Evolutionary conservation across 345 rosid genomes (phyloP).

Genomic region (Eucalyptus globulus): DNA sequence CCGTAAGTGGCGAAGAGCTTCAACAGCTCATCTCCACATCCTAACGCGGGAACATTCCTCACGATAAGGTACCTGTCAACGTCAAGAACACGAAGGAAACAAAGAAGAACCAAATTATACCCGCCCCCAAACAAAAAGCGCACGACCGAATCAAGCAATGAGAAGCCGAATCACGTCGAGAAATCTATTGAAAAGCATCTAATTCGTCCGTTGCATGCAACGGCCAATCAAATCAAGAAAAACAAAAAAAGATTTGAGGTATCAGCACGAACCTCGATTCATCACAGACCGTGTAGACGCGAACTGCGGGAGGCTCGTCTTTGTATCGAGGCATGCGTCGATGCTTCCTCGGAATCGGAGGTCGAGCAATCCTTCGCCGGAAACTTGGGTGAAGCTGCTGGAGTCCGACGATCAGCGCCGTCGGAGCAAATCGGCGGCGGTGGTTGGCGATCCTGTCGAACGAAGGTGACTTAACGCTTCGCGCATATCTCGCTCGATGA

Average conservation of each 20-base stretch:
- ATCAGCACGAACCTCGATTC: slow-evolving; percentile 47
- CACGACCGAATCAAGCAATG: neutral
- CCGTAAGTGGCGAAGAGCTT: slow-evolving; percentile 64
- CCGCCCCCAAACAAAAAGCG: neutral
- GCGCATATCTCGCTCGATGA: neutral
- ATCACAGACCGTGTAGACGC: slow-evolving; percentile 81
- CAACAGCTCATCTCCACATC: slow-evolving; percentile 81
- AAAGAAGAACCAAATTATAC: neutral
- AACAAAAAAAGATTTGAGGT: neutral
- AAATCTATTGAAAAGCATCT: neutral
- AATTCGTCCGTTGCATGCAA: neutral
- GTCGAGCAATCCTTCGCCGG: neutral
- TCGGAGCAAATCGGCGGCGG: neutral
- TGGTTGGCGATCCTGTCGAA: neutral
- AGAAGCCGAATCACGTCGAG: neutral
- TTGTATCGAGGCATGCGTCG: slow-evolving; percentile 37
- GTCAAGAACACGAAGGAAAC: neutral
- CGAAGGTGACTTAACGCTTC: neutral
- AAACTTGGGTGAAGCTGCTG: neutral
- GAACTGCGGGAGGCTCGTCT: slow-evolving; percentile 57
- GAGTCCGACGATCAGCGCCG: neutral
- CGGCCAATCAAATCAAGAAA: neutral
- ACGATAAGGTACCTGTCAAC: slow-evolving; percentile 56
- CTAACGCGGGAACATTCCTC: slow-evolving; percentile 85
- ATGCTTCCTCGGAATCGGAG: neutral